A percentile compares a stretch with the other conserved stretches of the same genome.
Conservation (phyloP, 2,329 filamentous ascomycete genomes). For the Hymenoscyphus linearis region DNA sequence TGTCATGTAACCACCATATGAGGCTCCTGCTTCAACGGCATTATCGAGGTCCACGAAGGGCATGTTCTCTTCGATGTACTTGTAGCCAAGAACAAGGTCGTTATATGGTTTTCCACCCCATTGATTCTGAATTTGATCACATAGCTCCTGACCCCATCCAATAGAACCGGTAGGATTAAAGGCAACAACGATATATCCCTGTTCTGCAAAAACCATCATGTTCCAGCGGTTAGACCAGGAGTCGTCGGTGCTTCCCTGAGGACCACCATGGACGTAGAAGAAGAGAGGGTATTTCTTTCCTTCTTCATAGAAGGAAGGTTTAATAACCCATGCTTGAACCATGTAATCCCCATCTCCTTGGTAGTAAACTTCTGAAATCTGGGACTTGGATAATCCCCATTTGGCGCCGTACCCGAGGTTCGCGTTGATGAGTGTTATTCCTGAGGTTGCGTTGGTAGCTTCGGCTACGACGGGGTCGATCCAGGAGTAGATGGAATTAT, state of each 20-base stretch:
- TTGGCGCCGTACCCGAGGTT: constrained; percentile 18
- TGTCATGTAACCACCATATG: constrained; percentile 70
- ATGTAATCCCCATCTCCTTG: constrained; percentile 22
- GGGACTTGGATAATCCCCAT: constrained; percentile 17
- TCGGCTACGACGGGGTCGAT: constrained; percentile 20
- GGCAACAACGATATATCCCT: constrained; percentile 74
- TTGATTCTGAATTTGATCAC: constrained; percentile 41
- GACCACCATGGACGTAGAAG: constrained; percentile 63
- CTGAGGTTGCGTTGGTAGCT: constrained; percentile 17
- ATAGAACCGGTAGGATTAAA: constrained; percentile 79
- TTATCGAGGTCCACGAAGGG: constrained; percentile 60
- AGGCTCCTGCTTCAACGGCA: constrained; percentile 67
- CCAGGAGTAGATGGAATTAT: constrained; percentile 65
- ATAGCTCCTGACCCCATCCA: constrained; percentile 70
- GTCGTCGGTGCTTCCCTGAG: constrained; percentile 71
- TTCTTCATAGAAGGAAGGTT: constrained; percentile 61
- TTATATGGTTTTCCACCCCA: constrained; percentile 63
- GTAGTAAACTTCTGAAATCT: constrained; percentile 24
- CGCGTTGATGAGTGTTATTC: constrained; percentile 18
- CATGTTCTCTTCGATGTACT: constrained; percentile 61
- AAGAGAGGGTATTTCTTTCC: constrained; percentile 22
- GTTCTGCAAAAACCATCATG: constrained; percentile 75
- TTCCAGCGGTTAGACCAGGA: constrained; percentile 81
- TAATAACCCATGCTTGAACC: constrained; percentile 51
- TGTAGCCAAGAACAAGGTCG: constrained; percentile 71